Evolutionary conservation across 768 basidiomycete species (phyloP).

Genomic region (Suillus variegatus): DNA sequence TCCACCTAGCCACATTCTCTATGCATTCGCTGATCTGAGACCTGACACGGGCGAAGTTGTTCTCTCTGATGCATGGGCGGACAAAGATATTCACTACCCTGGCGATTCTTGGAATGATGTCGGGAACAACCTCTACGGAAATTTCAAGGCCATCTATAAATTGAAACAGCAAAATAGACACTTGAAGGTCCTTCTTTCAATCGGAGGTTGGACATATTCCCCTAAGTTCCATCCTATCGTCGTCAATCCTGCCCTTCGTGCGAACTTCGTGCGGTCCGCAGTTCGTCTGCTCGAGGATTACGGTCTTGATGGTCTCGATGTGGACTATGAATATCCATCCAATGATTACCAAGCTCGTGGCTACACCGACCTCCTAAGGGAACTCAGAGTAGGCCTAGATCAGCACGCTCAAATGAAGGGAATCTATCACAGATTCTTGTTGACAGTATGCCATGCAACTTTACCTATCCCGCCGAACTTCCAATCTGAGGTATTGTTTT

Average conservation of each 20-base stretch:
- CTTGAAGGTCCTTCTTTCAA: constrained; percentile 80
- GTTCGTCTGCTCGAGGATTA: constrained; percentile 86
- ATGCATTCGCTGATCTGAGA: constrained; percentile 90
- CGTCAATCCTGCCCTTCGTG: constrained; percentile 57
- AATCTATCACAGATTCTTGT: constrained; percentile 60
- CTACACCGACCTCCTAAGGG: constrained; percentile 79
- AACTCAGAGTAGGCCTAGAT: constrained; percentile 76
- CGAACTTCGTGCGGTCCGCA: constrained; percentile 79
- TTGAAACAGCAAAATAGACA: constrained; percentile 86
- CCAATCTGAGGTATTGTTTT: constrained; percentile 6
- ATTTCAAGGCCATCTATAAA: constrained; percentile 90
- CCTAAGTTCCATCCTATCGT: constrained; percentile 86
- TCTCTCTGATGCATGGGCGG: constrained; percentile 91
- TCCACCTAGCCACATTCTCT: constrained; percentile 72
- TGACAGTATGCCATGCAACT: constrained; percentile 55
- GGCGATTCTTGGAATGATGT: constrained; percentile 94
- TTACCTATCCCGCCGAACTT: constrained; percentile 1
- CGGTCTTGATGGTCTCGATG: constrained; percentile 88
- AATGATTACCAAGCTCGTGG: constrained; percentile 77
- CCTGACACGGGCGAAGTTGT: constrained; percentile 83
- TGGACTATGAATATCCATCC: constrained; percentile 93
- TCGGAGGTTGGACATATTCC: constrained; percentile 96
- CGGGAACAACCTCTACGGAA: constrained; percentile 92
- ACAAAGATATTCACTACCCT: constrained; percentile 95
- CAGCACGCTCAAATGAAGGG: constrained; percentile 66